phyloP scores from a whole-genome alignment of 441 rosid species.

The Brassica hybrid region DNA sequence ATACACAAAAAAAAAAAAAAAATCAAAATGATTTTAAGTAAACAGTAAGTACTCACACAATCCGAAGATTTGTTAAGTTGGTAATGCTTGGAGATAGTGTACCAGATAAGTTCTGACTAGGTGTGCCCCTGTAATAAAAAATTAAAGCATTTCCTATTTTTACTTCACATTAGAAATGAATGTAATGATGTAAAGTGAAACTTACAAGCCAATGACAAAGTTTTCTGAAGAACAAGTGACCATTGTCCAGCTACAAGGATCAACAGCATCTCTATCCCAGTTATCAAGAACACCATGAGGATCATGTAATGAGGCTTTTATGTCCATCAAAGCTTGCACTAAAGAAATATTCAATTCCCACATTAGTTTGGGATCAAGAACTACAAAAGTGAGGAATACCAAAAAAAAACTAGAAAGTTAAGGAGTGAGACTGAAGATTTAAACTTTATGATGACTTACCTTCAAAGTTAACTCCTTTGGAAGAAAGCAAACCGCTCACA shows the following conservation, averaged over 20 bases:
- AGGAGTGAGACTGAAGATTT: slow-evolving; percentile 17
- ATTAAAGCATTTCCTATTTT: too few relatives aligned
- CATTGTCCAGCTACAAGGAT: slow-evolving; percentile 99
- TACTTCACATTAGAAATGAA: too few relatives aligned
- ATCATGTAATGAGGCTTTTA: slow-evolving; percentile 77
- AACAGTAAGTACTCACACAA: slow-evolving; percentile 65
- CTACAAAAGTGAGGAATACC: background rate
- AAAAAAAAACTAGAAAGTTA: background rate
- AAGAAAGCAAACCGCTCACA: slow-evolving; percentile 74
- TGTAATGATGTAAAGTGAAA: slow-evolving; percentile 16
- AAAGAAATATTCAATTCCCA: slow-evolving; percentile 11
- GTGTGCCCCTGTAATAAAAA: slow-evolving; percentile 75
- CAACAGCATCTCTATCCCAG: slow-evolving; percentile 98
- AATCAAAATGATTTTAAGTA: slow-evolving; percentile 4
- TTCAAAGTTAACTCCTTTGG: slow-evolving; percentile 97
- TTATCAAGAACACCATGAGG: slow-evolving; percentile 96
- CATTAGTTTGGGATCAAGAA: slow-evolving; percentile 34
- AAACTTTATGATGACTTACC: slow-evolving; percentile 50
- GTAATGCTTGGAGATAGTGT: slow-evolving; percentile 93
- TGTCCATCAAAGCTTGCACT: slow-evolving; percentile 95
- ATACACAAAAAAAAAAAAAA: slow-evolving; percentile 6
- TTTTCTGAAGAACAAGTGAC: slow-evolving; percentile 88
- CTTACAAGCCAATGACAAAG: slow-evolving; percentile 97
- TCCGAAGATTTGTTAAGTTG: slow-evolving; percentile 91
- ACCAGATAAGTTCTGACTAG: slow-evolving; percentile 96